Evolutionary conservation across 2,329 filamentous ascomycete genomes (phyloP), one percentile per base, ranked within the genome.

Genomic region (Tolypocladium tropicale): DNA sequence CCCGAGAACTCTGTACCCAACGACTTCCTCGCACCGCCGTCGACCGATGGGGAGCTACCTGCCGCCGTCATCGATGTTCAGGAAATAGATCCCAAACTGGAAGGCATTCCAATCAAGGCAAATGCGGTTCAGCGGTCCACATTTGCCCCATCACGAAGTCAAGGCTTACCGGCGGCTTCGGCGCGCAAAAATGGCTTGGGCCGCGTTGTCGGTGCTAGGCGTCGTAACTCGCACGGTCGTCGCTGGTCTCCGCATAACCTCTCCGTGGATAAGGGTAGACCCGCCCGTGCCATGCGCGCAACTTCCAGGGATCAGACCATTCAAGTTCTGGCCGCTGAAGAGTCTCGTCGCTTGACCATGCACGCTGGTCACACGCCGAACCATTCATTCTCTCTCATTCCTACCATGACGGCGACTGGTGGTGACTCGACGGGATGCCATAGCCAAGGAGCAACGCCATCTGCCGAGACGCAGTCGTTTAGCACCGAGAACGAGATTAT

Each of bases 301-400:
- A 69, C 68, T 2, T 69, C 73, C 5, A 74, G 73, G 54, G 71
- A 74, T 37, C 68, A 74, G 53, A 77, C 77, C 3, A 66, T 78
- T 53, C 69, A 78, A 59, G 72, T 73, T 10, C 69, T 82, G 37
- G 72, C 71, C 28, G 77, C 76, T 9, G 72, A 76, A 6, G 80
- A 78, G 62, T 72, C 73, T 48, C 72, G 71, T 52, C 74, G 82
- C 49, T 75, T 84, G 43, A 83, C 76, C 0, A 80, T 85, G 76
- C 78, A 85, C 65, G 82, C 82, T 23, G 82, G 82, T 1, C 82
- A 85, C 66, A 85, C 82, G 2, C 82, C 82, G 7, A 84, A 76
- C 53, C 81, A 84, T 64, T 82, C 80, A 1, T 69, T 83, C 12
- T 82, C 81, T 5, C 67, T 77, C 2, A 67, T 82, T 18, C 72